phyloP scores from a whole-genome alignment of 2,329 filamentous ascomycete species.

The Cercospora berteroae region DNA sequence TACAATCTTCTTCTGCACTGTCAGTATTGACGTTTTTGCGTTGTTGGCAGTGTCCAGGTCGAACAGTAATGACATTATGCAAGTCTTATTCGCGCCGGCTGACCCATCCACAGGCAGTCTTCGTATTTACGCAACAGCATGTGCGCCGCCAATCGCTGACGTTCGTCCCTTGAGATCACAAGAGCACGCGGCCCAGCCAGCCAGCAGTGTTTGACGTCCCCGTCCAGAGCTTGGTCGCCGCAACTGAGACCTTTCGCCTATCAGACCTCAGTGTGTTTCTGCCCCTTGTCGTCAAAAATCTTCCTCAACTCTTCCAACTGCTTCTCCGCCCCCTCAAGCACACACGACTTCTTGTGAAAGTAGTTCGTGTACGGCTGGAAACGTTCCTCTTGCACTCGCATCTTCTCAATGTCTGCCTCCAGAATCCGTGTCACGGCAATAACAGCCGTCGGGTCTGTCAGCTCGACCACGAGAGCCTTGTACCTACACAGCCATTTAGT shows the following conservation, averaged over 20 bases:
- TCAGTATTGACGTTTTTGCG: too few relatives aligned
- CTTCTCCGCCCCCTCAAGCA: slow-evolving; percentile 1
- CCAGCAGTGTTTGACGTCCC: neutral
- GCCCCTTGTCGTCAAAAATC: neutral
- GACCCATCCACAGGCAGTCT: neutral
- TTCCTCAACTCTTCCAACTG: neutral
- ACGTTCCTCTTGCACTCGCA: neutral
- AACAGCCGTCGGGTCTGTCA: neutral
- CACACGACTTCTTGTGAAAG: slow-evolving; percentile 1
- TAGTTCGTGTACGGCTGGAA: neutral
- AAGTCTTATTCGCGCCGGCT: neutral
- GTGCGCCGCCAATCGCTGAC: neutral
- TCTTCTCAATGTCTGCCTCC: neutral
- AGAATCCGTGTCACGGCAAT: neutral
- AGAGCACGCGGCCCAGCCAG: neutral
- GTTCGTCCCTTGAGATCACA: neutral
- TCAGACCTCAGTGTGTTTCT: neutral
- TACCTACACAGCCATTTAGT: neutral
- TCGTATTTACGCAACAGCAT: neutral
- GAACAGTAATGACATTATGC: neutral
- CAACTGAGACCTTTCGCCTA: neutral
- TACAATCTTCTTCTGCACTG: neutral
- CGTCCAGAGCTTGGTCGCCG: neutral
- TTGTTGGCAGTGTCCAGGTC: too few relatives aligned
- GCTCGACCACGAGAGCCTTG: neutral